Base-by-base conservation (phyloP, 1,284 basidiomycete genomes). In the Gomphus bonarii region DNA sequence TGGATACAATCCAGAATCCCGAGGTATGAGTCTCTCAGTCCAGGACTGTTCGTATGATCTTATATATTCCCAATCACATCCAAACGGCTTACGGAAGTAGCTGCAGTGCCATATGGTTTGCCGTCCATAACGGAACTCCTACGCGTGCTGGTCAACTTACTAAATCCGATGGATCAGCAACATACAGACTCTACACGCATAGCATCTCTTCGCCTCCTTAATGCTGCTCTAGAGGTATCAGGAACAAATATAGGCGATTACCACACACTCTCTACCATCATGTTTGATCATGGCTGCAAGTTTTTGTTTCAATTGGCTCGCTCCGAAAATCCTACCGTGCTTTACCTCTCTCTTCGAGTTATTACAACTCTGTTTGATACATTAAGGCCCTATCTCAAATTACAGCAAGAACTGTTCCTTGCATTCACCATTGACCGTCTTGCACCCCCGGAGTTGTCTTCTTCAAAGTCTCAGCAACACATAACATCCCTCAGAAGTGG, bases 181-280 rank as follows among this genome's bases (percentile, higher is more conserved):
- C 95, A 99, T 68, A 98, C 97, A 4, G 95, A 98, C 68, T 92
- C 95, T 3, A 98, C 97, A 63, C 85, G 97, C 6, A 75, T 97
- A 11, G 88, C 91, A 49, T 90, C 94, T 0, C 79, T 99, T 35
- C 81, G 87, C 0, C 88, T 97, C 55, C 78, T 99, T 52, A 94
- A 93, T 65, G 78, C 86, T n/a, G 85, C 91, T 1, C 84, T 99
- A 60, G 94, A 98, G 70, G 82, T 87, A 33, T 81, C 90, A 8
- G 94, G 95, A 3, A 70, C 77, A 18, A 79, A 79, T 46, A 82
- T 99, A 57, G 80, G 83, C 48, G 74, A 78, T 31, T 94, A 86
- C 65, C 82, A 88, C 3, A 88, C 88, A 2, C 72, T 95, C 42
- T 75, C 82, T 54, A 72, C 75, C 3, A 77, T 95, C 59, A 74